Evolutionary conservation across 2,329 filamentous ascomycete genomes (phyloP).

Genomic region (Cladophialophora chaetospira): DNA sequence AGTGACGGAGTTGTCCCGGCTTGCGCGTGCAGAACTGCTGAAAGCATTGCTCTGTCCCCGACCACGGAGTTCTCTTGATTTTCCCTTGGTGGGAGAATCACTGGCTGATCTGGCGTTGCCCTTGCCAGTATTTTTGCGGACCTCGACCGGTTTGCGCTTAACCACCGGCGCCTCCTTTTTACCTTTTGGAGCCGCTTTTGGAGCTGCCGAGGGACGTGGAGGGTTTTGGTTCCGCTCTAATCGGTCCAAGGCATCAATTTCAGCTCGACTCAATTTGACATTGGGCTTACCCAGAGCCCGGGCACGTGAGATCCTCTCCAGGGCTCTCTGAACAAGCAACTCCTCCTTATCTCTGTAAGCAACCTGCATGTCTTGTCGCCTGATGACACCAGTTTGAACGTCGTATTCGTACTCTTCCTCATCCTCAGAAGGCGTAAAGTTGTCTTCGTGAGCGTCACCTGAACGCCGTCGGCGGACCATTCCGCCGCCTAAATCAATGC

Average conservation of each 20-base stretch:
- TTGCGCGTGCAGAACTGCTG: slow-evolving; percentile 20
- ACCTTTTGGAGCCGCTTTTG: slow-evolving; percentile 34
- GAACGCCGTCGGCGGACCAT: slow-evolving; percentile 46
- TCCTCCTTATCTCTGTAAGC: slow-evolving; percentile 70
- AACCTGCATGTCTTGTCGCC: slow-evolving; percentile 51
- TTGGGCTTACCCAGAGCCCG: slow-evolving; percentile 74
- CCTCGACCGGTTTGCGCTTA: slow-evolving; percentile 33
- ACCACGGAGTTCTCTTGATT: slow-evolving; percentile 21
- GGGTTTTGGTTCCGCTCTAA: slow-evolving; percentile 56
- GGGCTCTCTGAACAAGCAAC: slow-evolving; percentile 72
- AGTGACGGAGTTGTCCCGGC: slow-evolving; percentile 24
- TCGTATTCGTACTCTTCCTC: slow-evolving; percentile 54
- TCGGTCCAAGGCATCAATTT: slow-evolving; percentile 77
- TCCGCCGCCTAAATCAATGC: slow-evolving; percentile 56
- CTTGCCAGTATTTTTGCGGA: slow-evolving; percentile 29
- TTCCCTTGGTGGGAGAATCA: slow-evolving; percentile 28
- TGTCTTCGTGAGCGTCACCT: slow-evolving; percentile 54
- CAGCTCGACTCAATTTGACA: slow-evolving; percentile 76
- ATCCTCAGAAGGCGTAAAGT: slow-evolving; percentile 48
- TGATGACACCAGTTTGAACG: slow-evolving; percentile 54
- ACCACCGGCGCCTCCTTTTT: slow-evolving; percentile 32
- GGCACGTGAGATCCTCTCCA: slow-evolving; percentile 77
- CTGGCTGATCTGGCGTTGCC: slow-evolving; percentile 23
- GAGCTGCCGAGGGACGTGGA: slow-evolving; percentile 42
- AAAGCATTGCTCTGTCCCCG: slow-evolving; percentile 28